Evolutionary conservation across 495 filamentous ascomycete genomes (phyloP), one percentile per base, ranked within the genome.

Genomic region (Cercophora scortea): DNA sequence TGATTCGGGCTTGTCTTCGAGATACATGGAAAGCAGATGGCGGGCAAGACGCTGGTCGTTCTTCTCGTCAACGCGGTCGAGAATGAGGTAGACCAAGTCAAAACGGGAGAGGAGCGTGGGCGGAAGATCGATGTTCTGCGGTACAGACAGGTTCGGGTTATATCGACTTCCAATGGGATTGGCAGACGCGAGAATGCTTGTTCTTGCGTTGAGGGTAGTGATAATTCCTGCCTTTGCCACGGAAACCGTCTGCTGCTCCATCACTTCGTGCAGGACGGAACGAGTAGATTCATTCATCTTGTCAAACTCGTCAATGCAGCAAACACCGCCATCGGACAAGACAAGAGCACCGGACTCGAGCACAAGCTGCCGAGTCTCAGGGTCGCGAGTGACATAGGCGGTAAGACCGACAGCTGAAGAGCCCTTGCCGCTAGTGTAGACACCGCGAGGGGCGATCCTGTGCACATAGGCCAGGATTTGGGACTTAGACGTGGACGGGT

Each of bases 141-240:
- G 94, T 48, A 98, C 92, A 0, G 93, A 90, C 4, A 98, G 71
- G 64, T 93, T 92, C 12, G 88, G 88, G 60, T 98, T 96, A 76
- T 98, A 98, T 63, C 93, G 88, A 69, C 88, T 93, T 54, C 93
- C 93, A 60, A 98, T 97, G 8, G 93, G 93, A 68, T 98, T 98
- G 62, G 93, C 93, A 10, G 91, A 97, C 10, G 93, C 93, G 25
- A 98, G 78, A 59, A 98, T 95, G 50, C 84, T 89, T 2, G 93
- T 96, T 52, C 93, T 80, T 42, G 93, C 93, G 63, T 98, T 98
- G 54, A 98, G 76, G 1, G 93, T 97, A 3, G 93, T 98, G 70
- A 98, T 98, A 71, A 98, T 98, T 61, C 93, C 93, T 1, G 93
- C 93, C 75, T 98, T 98, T 53, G 93, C 93, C 53, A 98, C 94